phyloP scores from a whole-genome alignment of 106 monocot genomes.

The Phalaenopsis equestris region DNA sequence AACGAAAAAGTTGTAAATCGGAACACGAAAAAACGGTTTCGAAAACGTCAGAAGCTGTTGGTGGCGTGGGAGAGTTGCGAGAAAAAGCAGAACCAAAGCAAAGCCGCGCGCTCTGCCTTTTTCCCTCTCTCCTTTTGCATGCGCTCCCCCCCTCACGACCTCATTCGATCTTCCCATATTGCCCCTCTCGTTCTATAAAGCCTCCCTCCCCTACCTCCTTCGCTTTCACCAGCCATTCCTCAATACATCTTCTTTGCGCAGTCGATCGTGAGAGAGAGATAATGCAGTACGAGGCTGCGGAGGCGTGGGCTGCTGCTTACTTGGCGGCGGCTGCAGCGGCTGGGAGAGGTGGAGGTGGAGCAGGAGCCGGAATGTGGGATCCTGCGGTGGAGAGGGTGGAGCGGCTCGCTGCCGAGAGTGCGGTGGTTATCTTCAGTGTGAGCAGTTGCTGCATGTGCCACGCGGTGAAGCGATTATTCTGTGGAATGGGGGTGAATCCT shows the following conservation, averaged over 20 bases:
- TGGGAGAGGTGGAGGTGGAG: not conserved
- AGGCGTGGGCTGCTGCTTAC: conserved; percentile 6
- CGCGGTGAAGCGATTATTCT: conserved; percentile 74
- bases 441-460: conserved; percentile 98
- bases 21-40: not conserved
- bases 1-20: not conserved
- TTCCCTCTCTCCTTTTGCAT: conserved; percentile 3
- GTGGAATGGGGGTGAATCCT: conserved; percentile 79
- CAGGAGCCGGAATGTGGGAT: conserved; percentile 3
- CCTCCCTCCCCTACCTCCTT: not conserved
- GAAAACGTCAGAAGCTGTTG: conserved; percentile 4
- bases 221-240: not conserved
- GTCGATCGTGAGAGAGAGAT: not conserved
- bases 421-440: conserved; percentile 80
- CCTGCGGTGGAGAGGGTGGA: conserved; percentile 38
- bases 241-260: not conserved
- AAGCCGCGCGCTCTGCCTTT: not conserved
- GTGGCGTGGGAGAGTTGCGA: conserved; percentile 4
- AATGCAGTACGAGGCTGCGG: conserved; percentile 8
- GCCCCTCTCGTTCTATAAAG: conserved; percentile 3
- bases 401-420: conserved; percentile 56
- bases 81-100: conserved; percentile 3
- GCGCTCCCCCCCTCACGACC: not conserved
- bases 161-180: not conserved
- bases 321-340: not conserved